A percentile compares a stretch with the other conserved stretches of the same genome.
Evolutionary conservation across 768 basidiomycete genomes (phyloP).

Genomic region (Tricholoma terreum): DNA sequence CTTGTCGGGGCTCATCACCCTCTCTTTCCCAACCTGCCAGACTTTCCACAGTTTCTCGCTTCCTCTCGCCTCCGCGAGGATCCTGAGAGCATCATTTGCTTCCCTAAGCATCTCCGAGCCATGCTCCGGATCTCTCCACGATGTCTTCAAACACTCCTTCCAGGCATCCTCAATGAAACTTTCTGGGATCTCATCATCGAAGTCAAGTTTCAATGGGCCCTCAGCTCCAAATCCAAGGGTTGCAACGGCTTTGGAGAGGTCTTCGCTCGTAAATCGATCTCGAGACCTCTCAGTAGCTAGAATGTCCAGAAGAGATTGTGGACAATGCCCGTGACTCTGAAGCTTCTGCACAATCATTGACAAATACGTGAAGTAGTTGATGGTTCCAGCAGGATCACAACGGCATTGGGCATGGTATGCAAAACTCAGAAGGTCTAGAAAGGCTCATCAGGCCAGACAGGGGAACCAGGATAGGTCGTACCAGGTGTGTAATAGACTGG

Average conservation of each 20-base stretch:
- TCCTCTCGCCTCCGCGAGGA: conserved; percentile 62
- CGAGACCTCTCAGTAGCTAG: conserved; percentile 60
- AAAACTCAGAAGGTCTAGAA: conserved; percentile 69
- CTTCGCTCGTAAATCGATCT: conserved; percentile 58
- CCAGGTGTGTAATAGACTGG: conserved; percentile 63
- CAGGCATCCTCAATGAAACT: conserved; percentile 70
- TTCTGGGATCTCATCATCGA: conserved; percentile 66
- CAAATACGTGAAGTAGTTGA: conserved; percentile 61
- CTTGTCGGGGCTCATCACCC: conserved; percentile 60
- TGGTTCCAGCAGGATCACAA: conserved; percentile 67
- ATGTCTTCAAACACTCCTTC: conserved; percentile 53
- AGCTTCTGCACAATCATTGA: conserved; percentile 49
- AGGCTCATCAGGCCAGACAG: conserved; percentile 1
- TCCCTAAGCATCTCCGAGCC: conserved; percentile 47
- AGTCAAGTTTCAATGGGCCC: conserved; percentile 59
- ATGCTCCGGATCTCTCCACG: conserved; percentile 51
- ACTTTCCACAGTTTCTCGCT: conserved; percentile 45
- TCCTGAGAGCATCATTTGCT: conserved; percentile 66
- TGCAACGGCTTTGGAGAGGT: conserved; percentile 45
- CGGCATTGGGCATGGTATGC: conserved; percentile 80
- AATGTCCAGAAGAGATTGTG: conserved; percentile 51
- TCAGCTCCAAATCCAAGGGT: conserved; percentile 68
- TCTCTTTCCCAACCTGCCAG: conserved; percentile 55
- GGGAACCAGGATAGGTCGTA: conserved; percentile 26
- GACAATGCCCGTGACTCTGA: conserved; percentile 45